Evolutionary conservation across 345 rosid genomes (phyloP).

Genomic region (Mallotus nudiflorus): DNA sequence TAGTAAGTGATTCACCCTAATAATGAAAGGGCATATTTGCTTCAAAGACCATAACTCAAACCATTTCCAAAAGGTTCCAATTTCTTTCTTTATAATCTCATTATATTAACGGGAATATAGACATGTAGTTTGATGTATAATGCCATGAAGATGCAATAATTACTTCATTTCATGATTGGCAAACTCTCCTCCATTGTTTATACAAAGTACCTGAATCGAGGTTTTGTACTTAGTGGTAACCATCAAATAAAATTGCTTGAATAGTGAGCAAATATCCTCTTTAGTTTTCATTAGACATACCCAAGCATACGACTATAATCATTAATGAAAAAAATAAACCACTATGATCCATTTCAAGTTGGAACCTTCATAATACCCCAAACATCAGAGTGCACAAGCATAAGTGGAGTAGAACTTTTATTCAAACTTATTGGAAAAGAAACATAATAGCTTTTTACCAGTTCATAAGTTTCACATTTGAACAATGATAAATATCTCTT

Average conservation of each 20-base stretch:
- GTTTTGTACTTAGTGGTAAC: neutral
- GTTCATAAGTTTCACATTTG: neutral
- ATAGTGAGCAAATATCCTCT: neutral
- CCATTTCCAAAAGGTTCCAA: neutral
- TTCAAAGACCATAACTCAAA: neutral
- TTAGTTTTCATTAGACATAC: neutral
- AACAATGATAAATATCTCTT: neutral
- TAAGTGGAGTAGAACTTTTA: neutral
- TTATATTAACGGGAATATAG: neutral
- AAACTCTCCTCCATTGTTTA: neutral
- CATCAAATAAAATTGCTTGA: neutral
- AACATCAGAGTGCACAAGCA: neutral
- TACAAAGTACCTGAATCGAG: neutral
- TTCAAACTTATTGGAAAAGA: neutral
- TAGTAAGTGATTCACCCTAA: neutral
- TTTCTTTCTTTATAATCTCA: neutral
- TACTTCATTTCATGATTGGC: neutral
- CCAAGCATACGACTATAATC: neutral
- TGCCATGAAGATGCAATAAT: neutral
- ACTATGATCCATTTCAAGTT: neutral
- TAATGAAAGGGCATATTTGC: neutral
- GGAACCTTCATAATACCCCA: neutral
- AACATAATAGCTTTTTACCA: constrained; percentile 2
- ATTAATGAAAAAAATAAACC: neutral
- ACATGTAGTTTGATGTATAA: neutral